A percentile compares a stretch with the other conserved stretches of the same genome.
Evolutionary conservation across 495 filamentous ascomycete species (phyloP).

Genomic region (Tuber melanosporum): DNA sequence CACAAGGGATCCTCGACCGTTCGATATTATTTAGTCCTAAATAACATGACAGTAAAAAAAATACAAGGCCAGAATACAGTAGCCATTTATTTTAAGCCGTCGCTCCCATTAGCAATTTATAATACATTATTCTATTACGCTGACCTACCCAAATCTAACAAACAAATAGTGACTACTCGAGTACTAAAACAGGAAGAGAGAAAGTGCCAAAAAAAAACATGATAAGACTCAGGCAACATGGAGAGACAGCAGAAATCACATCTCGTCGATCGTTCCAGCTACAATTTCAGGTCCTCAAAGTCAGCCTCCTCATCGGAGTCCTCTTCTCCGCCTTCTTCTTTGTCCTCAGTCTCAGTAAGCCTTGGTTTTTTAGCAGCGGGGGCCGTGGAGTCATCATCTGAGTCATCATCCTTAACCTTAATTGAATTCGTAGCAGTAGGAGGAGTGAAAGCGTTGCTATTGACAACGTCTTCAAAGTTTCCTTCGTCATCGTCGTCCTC

Average conservation of each 20-base stretch:
- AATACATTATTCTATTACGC: not conserved
- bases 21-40: not conserved
- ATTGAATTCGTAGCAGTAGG: slow-evolving; percentile 12
- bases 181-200: not conserved
- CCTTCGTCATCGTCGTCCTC: slow-evolving; percentile 47
- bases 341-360: slow-evolving; percentile 47
- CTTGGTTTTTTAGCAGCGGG: slow-evolving; percentile 52
- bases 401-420: slow-evolving; percentile 35
- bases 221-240: not conserved
- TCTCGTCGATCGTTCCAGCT: not conserved
- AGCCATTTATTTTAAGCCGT: not conserved
- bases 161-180: not conserved
- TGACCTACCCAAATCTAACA: not conserved
- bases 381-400: slow-evolving; percentile 46
- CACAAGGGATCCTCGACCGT: not conserved
- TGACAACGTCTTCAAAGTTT: slow-evolving; percentile 39
- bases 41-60: too few relatives aligned
- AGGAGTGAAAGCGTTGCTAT: slow-evolving; percentile 31
- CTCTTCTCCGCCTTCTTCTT: slow-evolving; percentile 43
- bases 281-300: slow-evolving; percentile 51
- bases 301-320: slow-evolving; percentile 55
- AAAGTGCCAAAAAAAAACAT: not conserved
- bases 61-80: not conserved
- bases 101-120: not conserved
- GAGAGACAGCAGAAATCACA: slow-evolving; percentile 2